Evolutionary conservation across 257 asterid species (phyloP), one percentile per base, ranked within the genome.

Genomic region (Nicotiana otophora): DNA sequence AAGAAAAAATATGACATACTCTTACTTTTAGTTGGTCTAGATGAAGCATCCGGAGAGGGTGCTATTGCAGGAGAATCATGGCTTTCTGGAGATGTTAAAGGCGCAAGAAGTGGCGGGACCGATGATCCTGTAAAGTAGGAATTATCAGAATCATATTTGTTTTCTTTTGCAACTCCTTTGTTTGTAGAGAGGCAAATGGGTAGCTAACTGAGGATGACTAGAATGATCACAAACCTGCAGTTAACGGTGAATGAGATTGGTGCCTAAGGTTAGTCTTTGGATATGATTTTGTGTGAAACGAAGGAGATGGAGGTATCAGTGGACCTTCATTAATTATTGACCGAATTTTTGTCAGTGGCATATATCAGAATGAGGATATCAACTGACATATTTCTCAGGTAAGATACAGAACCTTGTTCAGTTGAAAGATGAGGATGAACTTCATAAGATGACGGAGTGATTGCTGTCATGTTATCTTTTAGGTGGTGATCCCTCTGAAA

Each of bases 351-450:
- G 77, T 83, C 48, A 81, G 66, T 57, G 80, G 20, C 70, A 12
- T 66, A 33, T 72, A 30, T 53, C 79, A 72, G 20, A 72, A 80
- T 60, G 70, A 67, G 66, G 26, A 80, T 33, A 77, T 76, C 68
- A 78, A 75, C 39, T 54, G 80, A 84, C 63, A 78, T 57, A 85
- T 80, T 77, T 86, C 81, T 83, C 42, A 48, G 66, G 78, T 61
- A 77, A 84, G 57, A 82, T 64, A 83, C 66, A 78, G 39, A 55
- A 94, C 97, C 96, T 91, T 60, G 85, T 78, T 76, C 78, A 64
- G 85, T 51, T 77, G 92, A 86, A 87, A 88, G 81, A 23, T 89
- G 94, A 89, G 92, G 93, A 84, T 87, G 82, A 87, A 77, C 80
- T 54, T 68, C 84, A 80, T 84, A 68, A 19, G 83, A 60, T 69